Evolutionary conservation across 1,284 basidiomycete genomes (phyloP), one percentile per base, ranked within the genome.

Genomic region (Ceratobasidium sp.): DNA sequence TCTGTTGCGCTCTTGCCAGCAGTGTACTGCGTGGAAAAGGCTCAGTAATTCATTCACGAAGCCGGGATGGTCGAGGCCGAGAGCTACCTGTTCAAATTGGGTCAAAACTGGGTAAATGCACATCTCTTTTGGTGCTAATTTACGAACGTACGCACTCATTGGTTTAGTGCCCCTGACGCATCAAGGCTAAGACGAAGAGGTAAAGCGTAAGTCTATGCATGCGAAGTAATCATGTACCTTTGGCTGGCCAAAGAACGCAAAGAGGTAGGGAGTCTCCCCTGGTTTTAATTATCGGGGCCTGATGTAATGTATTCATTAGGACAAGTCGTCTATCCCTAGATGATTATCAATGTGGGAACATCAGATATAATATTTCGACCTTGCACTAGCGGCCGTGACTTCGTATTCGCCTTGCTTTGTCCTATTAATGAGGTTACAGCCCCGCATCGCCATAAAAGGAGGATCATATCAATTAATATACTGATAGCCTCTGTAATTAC

Each of bases 291-390:
- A 36, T 11, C 33, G 33, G 4, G 11, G 33, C 33, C 33, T 36
- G 33, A 36, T 36, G 33, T 36, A 36, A 36, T 36, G 33, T 5
- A 46, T 21, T 46, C 42, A 46, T 7, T 46, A 6, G 33, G 33
- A 11, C 16, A n/a, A 14, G 16, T 14, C 33, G 13, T 21, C 50
- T 47, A 36, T 39, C 49, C 33, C 59, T 9, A 41, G 59, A 62
- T 62, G 46, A 14, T 23, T 29, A 62, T 62, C 59, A 52, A 36
- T 62, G 59, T 62, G 59, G 49, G 59, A 62, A 62, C 59, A 62
- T 62, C 59, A 9, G 36, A 52, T 62, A 39, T 29, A 30, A 6
- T 30, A 39, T 41, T 49, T 60, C 33, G 47, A 39, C 21, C n/a
- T 30, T 6, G 4, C 14, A n/a, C 42, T 46, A 21, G 5, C 16